Conservation (phyloP, 805 yeast species). For the Hanseniaspora hatyaiensis region DNA sequence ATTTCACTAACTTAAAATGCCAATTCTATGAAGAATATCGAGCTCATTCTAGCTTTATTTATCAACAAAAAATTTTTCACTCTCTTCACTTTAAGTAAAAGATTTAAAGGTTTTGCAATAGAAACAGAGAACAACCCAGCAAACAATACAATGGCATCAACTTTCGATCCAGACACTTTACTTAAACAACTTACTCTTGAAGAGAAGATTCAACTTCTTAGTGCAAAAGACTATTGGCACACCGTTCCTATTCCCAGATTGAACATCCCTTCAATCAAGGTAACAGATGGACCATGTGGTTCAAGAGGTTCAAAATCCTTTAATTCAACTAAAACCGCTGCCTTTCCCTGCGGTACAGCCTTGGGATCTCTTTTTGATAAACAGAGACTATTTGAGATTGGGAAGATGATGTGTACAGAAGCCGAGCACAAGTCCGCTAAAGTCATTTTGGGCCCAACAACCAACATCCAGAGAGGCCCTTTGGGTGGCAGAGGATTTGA, state of each 20-base stretch:
- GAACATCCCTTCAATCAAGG: conserved; percentile 37
- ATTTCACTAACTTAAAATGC: too few species aligned
- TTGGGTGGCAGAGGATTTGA: conserved; percentile 54
- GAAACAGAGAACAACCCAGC: too few species aligned
- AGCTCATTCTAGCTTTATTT: too few species aligned
- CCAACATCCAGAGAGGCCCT: conserved; percentile 46
- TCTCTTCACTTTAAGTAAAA: too few species aligned
- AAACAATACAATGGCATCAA: background rate
- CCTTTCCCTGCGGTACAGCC: conserved; percentile 51
- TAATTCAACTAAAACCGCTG: conserved; percentile 42
- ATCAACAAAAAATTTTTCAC: too few species aligned
- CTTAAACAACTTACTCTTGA: conserved; percentile 21
- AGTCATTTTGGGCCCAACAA: conserved; percentile 38
- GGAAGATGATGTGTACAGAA: conserved; percentile 42
- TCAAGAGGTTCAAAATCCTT: conserved; percentile 47
- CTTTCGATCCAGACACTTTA: conserved; percentile 22
- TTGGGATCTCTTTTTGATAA: conserved; percentile 47
- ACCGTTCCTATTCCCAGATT: conserved; percentile 33
- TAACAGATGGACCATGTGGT: conserved; percentile 58
- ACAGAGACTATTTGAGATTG: conserved; percentile 37
- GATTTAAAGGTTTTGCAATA: too few species aligned
- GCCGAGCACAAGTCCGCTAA: conserved; percentile 43
- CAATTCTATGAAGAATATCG: too few species aligned
- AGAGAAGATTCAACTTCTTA: conserved; percentile 26
- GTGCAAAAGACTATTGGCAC: conserved; percentile 43